Conservation (phyloP, 2,329 filamentous ascomycete genomes). For the Alternaria metachromatica region DNA sequence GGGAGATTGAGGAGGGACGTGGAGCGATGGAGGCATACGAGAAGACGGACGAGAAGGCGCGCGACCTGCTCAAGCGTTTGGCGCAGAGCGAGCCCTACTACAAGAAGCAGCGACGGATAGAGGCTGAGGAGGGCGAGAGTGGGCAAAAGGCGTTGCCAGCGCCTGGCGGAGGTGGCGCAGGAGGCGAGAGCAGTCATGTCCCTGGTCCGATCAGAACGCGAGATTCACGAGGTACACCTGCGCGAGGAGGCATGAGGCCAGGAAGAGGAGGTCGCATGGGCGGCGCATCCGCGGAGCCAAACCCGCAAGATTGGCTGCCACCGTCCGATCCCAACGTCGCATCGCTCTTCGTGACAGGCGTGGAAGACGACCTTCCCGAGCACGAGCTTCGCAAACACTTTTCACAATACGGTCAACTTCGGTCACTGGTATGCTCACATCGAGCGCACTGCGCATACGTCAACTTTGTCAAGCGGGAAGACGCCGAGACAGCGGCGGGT, state of each 20-base stretch:
- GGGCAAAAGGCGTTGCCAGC: constrained; percentile 54
- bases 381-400: constrained; percentile 91
- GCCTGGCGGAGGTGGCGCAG: constrained; percentile 39
- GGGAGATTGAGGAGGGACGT: constrained; percentile 89
- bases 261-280: constrained; percentile 57
- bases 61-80: constrained; percentile 81
- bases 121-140: constrained; percentile 58
- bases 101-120: constrained; percentile 80
- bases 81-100: constrained; percentile 96
- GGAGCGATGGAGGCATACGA: constrained; percentile 85
- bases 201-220: constrained; percentile 82
- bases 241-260: constrained; percentile 49
- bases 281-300: constrained; percentile 74
- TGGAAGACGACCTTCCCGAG: constrained; percentile 95
- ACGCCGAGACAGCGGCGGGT: constrained; percentile 83
- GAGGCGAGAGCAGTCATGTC: constrained; percentile 44
- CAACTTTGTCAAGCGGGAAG: constrained; percentile 86
- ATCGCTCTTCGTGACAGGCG: constrained; percentile 91
- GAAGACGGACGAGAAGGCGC: constrained; percentile 95
- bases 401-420: constrained; percentile 84
- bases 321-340: constrained; percentile 86
- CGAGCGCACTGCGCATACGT: constrained; percentile 97
- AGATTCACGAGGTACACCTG: constrained; percentile 54
- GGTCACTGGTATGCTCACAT: constrained; percentile 93
- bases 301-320: constrained; percentile 83